Conservation (phyloP, 208 protist genomes). For the Wallacemonas sp. region DNA sequence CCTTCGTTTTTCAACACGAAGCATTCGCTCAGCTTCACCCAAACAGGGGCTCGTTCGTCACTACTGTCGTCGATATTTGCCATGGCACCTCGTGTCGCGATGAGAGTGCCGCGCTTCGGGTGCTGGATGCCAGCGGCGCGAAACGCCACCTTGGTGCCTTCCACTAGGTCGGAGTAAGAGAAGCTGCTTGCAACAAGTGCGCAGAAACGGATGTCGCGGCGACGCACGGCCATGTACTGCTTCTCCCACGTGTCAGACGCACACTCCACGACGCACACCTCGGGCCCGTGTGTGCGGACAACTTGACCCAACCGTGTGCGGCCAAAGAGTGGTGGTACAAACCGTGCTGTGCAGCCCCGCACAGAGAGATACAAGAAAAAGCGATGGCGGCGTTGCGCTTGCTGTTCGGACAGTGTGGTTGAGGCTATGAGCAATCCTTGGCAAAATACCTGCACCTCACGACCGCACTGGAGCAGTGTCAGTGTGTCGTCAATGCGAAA, state of each 20-base stretch:
- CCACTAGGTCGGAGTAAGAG: slow-evolving; percentile 19
- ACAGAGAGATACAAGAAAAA: slow-evolving; percentile 74
- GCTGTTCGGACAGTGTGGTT: slow-evolving; percentile 14
- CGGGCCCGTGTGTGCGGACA: slow-evolving; percentile 41
- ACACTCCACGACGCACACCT: slow-evolving; percentile 77
- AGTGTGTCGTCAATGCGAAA: slow-evolving; percentile 85
- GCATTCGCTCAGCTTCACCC: slow-evolving; percentile 49
- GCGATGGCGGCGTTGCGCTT: slow-evolving; percentile 40
- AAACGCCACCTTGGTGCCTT: slow-evolving; percentile 60
- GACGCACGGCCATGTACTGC: slow-evolving; percentile 45
- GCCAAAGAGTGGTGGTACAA: slow-evolving; percentile 78
- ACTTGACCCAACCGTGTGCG: slow-evolving; percentile 70
- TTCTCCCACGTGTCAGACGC: slow-evolving; percentile 25
- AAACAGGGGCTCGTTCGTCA: slow-evolving; percentile 53
- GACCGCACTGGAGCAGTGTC: slow-evolving; percentile 41
- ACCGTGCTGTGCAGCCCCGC: slow-evolving; percentile 57
- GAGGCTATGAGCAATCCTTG: slow-evolving; percentile 47
- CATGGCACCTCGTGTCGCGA: slow-evolving; percentile 27
- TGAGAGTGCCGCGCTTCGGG: slow-evolving; percentile 60
- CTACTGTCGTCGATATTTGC: slow-evolving; percentile 62
- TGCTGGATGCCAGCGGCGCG: slow-evolving; percentile 52
- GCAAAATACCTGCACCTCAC: slow-evolving; percentile 42
- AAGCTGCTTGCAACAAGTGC: slow-evolving; percentile 45
- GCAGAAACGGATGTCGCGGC: slow-evolving; percentile 77
- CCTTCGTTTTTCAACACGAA: slow-evolving; percentile 82